A percentile compares a stretch with the other conserved stretches of the same genome.
Conservation (phyloP, 108 stramenopile species). For the Pseudonitzschia delicatissima region DNA sequence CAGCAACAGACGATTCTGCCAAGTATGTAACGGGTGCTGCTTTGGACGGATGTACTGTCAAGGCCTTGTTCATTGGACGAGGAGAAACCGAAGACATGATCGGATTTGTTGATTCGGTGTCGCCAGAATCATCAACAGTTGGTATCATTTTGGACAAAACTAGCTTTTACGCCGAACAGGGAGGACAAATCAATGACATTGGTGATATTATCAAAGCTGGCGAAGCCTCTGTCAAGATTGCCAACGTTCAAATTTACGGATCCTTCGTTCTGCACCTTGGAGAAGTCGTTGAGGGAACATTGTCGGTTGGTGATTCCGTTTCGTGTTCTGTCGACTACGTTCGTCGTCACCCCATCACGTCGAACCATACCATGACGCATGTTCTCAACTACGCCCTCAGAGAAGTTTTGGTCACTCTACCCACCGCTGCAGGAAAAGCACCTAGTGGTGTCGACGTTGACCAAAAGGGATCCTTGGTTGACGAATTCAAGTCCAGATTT, state of each 20-base stretch:
- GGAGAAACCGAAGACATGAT: slow-evolving; percentile 84
- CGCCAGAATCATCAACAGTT: slow-evolving; percentile 68
- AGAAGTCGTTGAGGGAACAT: slow-evolving; percentile 59
- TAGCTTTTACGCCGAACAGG: slow-evolving; percentile 96
- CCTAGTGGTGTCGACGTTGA: slow-evolving; percentile 54
- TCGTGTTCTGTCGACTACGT: slow-evolving; percentile 92
- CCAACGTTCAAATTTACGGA: slow-evolving; percentile 88
- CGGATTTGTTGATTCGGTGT: slow-evolving; percentile 82
- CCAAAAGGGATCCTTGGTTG: slow-evolving; percentile 96
- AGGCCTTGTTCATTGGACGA: slow-evolving; percentile 90
- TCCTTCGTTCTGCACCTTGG: slow-evolving; percentile 92
- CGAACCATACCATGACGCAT: slow-evolving; percentile 99
- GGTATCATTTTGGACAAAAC: slow-evolving; percentile 92
- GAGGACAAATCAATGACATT: slow-evolving; percentile 95
- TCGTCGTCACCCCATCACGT: slow-evolving; percentile 90
- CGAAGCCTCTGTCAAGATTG: slow-evolving; percentile 58
- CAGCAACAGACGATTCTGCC: slow-evolving; percentile 76
- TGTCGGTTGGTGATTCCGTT: slow-evolving; percentile 82
- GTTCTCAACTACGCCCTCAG: slow-evolving; percentile 95
- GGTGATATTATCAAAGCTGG: slow-evolving; percentile 64
- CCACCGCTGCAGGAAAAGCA: slow-evolving; percentile 35
- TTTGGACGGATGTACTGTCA: slow-evolving; percentile 69
- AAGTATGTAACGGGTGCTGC: slow-evolving; percentile 91
- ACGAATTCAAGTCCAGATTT: slow-evolving; percentile 95
- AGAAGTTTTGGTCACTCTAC: slow-evolving; percentile 74